Evolutionary conservation across 2,329 filamentous ascomycete genomes (phyloP).

Genomic region (Drechslerella coelobrocha): DNA sequence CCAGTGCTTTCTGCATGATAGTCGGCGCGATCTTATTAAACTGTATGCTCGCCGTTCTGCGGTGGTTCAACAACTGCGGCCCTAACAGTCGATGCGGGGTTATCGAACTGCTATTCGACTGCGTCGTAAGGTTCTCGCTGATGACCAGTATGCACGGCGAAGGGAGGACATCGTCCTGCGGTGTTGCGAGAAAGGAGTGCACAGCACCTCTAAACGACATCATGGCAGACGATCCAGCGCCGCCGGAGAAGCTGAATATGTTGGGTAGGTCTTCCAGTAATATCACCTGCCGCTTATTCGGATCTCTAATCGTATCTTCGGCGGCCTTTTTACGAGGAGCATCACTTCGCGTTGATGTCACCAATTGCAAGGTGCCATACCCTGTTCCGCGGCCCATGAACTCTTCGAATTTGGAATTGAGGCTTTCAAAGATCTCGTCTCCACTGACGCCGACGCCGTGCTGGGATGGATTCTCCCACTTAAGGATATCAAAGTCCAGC

Average conservation of each 20-base stretch:
- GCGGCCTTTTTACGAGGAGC: constrained; percentile 15
- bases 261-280: constrained; percentile 84
- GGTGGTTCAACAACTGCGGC: constrained; percentile 81
- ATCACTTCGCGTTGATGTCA: constrained; percentile 45
- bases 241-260: constrained; percentile 73
- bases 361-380: constrained; percentile 52
- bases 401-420: constrained; percentile 84
- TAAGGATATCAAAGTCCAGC: constrained; percentile 77
- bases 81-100: constrained; percentile 90
- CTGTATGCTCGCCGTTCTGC: constrained; percentile 78
- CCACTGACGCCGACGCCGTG: constrained; percentile 27
- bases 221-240: constrained; percentile 63
- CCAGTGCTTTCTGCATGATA: constrained; percentile 81
- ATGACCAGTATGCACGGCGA: constrained; percentile 86
- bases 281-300: constrained; percentile 65
- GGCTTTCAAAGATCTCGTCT: constrained; percentile 67
- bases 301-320: constrained; percentile 16
- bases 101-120: constrained; percentile 71
- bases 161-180: constrained; percentile 57
- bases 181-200: constrained; percentile 52
- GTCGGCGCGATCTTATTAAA: constrained; percentile 93
- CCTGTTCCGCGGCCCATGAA: constrained; percentile 73
- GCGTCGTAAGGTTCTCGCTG: constrained; percentile 89
- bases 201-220: constrained; percentile 77
- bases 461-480: constrained; percentile 81